Conservation (phyloP, 2,329 filamentous ascomycete genomes). For the Phyllosticta capitalensis region DNA sequence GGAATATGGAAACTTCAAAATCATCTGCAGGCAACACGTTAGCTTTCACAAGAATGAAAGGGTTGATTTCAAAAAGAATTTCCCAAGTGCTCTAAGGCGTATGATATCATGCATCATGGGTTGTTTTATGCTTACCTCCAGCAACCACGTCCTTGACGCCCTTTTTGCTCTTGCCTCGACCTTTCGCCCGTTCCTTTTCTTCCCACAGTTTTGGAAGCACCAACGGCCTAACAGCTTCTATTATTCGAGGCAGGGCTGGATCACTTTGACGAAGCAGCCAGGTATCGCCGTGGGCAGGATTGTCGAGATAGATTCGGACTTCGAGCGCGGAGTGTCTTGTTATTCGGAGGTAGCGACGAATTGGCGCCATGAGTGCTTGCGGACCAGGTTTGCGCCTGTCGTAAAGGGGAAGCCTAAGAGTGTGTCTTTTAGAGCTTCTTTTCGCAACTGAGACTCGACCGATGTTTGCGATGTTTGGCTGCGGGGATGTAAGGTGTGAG, state of each 20-base stretch:
- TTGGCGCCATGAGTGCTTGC: conserved; percentile 61
- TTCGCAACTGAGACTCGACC: no score
- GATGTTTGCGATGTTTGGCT: neutral
- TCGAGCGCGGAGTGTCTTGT: conserved; percentile 93
- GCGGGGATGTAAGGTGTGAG: neutral
- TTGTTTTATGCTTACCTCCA: conserved; percentile 47
- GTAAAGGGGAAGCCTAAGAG: no score
- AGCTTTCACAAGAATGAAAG: neutral
- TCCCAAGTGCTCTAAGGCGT: no score
- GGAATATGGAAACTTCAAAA: conserved; percentile 89
- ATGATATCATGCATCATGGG: neutral
- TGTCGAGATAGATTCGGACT: conserved; percentile 90
- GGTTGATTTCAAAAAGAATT: no score
- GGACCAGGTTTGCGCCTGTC: no score
- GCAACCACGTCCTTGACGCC: conserved; percentile 83
- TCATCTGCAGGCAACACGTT: conserved; percentile 55
- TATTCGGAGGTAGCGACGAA: conserved; percentile 82
- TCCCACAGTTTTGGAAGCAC: conserved; percentile 88
- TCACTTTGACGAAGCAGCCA: conserved; percentile 75
- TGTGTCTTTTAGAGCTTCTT: no score
- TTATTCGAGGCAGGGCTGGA: conserved; percentile 69
- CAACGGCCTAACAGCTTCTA: conserved; percentile 73
- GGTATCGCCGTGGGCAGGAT: conserved; percentile 68
- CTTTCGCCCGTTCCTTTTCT: conserved; percentile 54
- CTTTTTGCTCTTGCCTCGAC: conserved; percentile 55